phyloP scores from a whole-genome alignment of 306 rosid genomes.

The Dryas alaskensis region DNA sequence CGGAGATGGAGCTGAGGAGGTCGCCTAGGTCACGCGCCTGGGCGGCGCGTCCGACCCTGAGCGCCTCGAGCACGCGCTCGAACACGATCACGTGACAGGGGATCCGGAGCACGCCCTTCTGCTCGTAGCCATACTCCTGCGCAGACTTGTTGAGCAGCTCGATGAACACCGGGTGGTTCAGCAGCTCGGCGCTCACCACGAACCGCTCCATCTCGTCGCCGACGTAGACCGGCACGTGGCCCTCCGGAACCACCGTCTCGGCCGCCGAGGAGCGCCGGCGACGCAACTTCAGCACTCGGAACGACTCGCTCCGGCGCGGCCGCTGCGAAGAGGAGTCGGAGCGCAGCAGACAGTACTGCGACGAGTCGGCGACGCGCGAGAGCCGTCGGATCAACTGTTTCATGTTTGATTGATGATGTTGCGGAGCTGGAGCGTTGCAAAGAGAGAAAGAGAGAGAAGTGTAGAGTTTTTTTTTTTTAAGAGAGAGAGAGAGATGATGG shows the following conservation, averaged over 20 bases:
- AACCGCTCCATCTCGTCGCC: slow-evolving; percentile 92
- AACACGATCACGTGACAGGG: slow-evolving; percentile 78
- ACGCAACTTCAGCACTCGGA: slow-evolving; percentile 30
- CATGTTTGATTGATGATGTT: slow-evolving; percentile 32
- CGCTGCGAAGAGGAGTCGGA: slow-evolving; percentile 25
- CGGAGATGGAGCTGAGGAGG: slow-evolving; percentile 47
- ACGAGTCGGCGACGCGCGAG: slow-evolving; percentile 90
- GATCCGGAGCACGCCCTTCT: slow-evolving; percentile 74
- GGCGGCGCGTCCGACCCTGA: slow-evolving; percentile 51
- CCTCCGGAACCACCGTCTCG: slow-evolving; percentile 51
- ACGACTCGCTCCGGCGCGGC: slow-evolving; percentile 32
- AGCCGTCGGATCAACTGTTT: slow-evolving; percentile 76
- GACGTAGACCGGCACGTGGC: slow-evolving; percentile 86
- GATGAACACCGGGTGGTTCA: slow-evolving; percentile 82
- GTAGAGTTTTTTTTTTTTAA: neutral
- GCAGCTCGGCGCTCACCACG: slow-evolving; percentile 67
- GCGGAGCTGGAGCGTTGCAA: neutral
- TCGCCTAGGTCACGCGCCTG: slow-evolving; percentile 49
- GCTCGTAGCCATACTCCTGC: slow-evolving; percentile 90
- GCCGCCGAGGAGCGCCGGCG: neutral
- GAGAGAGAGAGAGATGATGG: slow-evolving; percentile 15
- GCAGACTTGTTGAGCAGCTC: slow-evolving; percentile 82
- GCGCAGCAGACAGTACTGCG: slow-evolving; percentile 69
- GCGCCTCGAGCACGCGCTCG: slow-evolving; percentile 80
- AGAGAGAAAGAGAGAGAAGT: slow-evolving; percentile 3